Percentiles rank a stretch among this genome's conserved stretches.
Evolutionary conservation across 2,329 filamentous ascomycete genomes (phyloP).

Genomic region (Pestalotiopsis sp.): DNA sequence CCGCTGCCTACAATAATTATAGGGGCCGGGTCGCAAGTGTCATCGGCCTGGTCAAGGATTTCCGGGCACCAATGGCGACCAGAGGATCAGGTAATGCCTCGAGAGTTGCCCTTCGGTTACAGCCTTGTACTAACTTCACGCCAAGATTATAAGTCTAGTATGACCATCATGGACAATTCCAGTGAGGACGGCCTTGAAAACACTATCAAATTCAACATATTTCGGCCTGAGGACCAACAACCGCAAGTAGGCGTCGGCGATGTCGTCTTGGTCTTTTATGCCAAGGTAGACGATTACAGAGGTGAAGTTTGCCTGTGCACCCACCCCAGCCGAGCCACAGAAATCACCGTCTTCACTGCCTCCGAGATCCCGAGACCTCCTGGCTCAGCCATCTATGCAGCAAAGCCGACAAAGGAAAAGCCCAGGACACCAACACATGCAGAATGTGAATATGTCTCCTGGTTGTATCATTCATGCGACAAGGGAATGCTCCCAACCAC

Average conservation of each 20-base stretch:
- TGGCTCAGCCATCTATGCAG: constrained; percentile 35
- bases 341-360: constrained; percentile 47
- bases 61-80: constrained; percentile 53
- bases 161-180: constrained; percentile 64
- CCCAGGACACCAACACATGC: constrained; percentile 23
- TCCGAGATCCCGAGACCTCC: constrained; percentile 42
- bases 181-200: constrained; percentile 42
- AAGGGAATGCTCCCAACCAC: constrained; percentile 45
- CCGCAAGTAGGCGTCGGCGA: constrained; percentile 57
- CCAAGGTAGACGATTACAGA: constrained; percentile 48
- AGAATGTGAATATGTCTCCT: constrained; percentile 49
- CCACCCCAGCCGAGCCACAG: constrained; percentile 46
- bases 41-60: constrained; percentile 73
- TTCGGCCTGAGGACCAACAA: constrained; percentile 54
- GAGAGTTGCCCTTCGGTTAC: neutral
- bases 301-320: constrained; percentile 34
- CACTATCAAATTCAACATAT: constrained; percentile 59
- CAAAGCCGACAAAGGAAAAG: constrained; percentile 21
- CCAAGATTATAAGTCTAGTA: constrained; percentile 61
- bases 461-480: constrained; percentile 47
- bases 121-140: neutral
- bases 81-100: constrained; percentile 48
- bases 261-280: constrained; percentile 63
- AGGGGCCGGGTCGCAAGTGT: constrained; percentile 51
- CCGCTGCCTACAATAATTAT: constrained; percentile 20